phyloP scores from a whole-genome alignment of 805 yeast species.

The Ogataea glucozyma region DNA sequence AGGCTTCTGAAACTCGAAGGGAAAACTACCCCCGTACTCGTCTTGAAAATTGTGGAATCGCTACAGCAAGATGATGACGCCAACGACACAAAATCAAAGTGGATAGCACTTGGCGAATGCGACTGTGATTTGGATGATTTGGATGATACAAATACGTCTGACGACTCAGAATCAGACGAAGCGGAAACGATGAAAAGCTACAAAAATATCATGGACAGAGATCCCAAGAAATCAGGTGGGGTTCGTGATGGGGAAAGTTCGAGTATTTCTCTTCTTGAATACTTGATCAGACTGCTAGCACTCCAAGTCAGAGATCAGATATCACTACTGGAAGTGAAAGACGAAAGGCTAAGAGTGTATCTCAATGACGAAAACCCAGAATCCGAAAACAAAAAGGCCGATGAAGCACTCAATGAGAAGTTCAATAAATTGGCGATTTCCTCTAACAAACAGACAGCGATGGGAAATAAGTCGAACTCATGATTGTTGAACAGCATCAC shows the following conservation, averaged over 20 bases:
- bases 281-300: conserved; percentile 57
- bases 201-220: background rate
- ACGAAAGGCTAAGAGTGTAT: conserved; percentile 63
- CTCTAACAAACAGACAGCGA: background rate
- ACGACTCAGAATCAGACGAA: conserved; percentile 30
- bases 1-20: conserved; percentile 62
- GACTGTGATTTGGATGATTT: conserved; percentile 6
- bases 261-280: conserved; percentile 60
- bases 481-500: no score
- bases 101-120: conserved; percentile 55
- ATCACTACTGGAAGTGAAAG: conserved; percentile 55
- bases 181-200: conserved; percentile 23
- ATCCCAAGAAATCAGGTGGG: background rate
- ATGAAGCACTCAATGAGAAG: conserved; percentile 1
- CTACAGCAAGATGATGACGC: no score
- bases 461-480: no score
- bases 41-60: conserved; percentile 47
- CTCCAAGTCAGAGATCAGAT: conserved; percentile 61
- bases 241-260: no score
- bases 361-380: conserved; percentile 54
- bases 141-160: conserved; percentile 25
- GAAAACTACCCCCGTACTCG: conserved; percentile 62
- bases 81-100: no score
- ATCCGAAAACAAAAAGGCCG: background rate
- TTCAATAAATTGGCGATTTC: background rate